These are phyloP conservation scores for Dioszegia hungarica DNA, from an alignment of 768 basidiomycete species.

Conservation along the genomic window DNA sequence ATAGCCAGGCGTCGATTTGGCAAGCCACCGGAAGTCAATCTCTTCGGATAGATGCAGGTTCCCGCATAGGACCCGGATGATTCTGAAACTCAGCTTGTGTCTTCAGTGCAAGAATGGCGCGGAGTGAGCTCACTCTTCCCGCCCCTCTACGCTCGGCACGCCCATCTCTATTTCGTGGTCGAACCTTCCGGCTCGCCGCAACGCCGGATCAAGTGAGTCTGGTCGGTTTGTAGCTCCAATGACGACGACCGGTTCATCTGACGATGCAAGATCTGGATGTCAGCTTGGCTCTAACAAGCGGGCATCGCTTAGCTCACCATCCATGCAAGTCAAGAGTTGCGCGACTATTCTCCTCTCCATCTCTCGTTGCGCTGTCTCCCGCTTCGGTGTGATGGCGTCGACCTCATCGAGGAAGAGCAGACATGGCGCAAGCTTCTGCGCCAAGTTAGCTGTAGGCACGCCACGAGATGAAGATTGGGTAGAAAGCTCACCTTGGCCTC, in stretches of 20 bases:
- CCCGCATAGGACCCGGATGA: slow-evolving; percentile 74
- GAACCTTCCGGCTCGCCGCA: slow-evolving; percentile 88
- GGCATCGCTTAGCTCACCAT: slow-evolving; percentile 61
- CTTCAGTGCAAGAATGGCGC: neutral
- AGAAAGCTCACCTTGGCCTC: slow-evolving; percentile 83
- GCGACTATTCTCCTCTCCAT: slow-evolving; percentile 98
- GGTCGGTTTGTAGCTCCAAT: slow-evolving; percentile 96
- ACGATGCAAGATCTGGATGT: slow-evolving; percentile 73
- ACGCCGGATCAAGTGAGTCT: slow-evolving; percentile 87
- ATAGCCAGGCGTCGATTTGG: slow-evolving; percentile 93
- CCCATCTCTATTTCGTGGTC: slow-evolving; percentile 98
- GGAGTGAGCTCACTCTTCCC: slow-evolving; percentile 66
- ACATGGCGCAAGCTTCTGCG: slow-evolving; percentile 80
- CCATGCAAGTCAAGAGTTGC: slow-evolving; percentile 97
- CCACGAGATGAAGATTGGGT: neutral
- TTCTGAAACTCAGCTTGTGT: slow-evolving; percentile 55
- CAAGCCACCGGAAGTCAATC: slow-evolving; percentile 77
- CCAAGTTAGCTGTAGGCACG: neutral
- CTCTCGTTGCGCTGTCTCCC: slow-evolving; percentile 95
- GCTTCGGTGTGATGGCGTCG: slow-evolving; percentile 93
- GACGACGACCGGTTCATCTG: slow-evolving; percentile 85
- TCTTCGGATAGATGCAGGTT: slow-evolving; percentile 80
- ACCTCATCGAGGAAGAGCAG: slow-evolving; percentile 96
- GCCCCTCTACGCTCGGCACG: slow-evolving; percentile 84
- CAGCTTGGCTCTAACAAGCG: no score